These are phyloP conservation scores for Solanum gracilifrons DNA, from an alignment of 257 asterid genomes.

Conservation along the genomic window DNA sequence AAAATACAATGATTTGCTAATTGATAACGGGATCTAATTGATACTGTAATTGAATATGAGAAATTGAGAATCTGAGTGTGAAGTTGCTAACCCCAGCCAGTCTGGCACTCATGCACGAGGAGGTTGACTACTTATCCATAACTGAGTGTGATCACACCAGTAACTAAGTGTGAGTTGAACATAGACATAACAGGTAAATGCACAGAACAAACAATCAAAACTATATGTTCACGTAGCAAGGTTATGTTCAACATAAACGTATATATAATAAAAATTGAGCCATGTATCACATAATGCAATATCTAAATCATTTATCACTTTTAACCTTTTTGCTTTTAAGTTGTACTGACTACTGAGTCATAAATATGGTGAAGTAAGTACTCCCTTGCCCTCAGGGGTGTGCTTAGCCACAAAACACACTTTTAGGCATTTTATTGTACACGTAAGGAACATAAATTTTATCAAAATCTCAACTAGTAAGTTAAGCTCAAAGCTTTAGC, in stretches of 20 bases:
- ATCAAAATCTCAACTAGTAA: background rate
- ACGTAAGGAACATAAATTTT: background rate
- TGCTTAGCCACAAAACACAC: background rate
- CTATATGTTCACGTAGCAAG: background rate
- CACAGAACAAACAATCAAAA: background rate
- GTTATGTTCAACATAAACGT: background rate
- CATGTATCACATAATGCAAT: background rate
- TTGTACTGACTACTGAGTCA: background rate
- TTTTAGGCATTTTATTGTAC: background rate
- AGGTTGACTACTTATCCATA: background rate
- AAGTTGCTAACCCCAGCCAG: background rate
- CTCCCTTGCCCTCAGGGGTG: background rate
- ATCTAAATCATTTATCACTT: background rate
- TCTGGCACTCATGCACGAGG: background rate
- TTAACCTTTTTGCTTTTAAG: background rate
- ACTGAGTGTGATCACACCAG: background rate
- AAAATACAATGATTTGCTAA: background rate
- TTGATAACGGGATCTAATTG: background rate
- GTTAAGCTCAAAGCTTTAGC: background rate
- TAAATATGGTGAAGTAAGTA: background rate
- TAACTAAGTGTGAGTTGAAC: background rate
- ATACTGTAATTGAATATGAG: background rate
- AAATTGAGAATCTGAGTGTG: background rate
- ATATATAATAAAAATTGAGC: background rate
- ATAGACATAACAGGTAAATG: background rate